Base-by-base conservation (phyloP, 805 yeast genomes). In the Yarrowia bubula region DNA sequence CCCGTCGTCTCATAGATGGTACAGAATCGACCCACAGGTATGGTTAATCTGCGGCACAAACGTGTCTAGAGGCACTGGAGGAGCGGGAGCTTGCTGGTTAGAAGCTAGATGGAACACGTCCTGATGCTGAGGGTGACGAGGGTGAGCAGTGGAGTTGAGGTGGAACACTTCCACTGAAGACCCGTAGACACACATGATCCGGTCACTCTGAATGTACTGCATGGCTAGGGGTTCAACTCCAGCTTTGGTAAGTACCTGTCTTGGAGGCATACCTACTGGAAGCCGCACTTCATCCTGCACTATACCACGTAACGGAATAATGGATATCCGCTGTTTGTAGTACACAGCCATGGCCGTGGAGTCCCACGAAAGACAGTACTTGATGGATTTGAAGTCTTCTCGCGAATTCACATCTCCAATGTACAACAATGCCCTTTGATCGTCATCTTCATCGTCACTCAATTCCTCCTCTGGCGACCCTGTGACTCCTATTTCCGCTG, bases 371-470 rank as follows among this genome's bases (percentile, higher is more conserved):
- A 58, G 51, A 37, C 64, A 58, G 35, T 44, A 58, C 35, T 58
- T 43, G 43, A 58, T 58, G 33, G 41, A 22, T 10, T 44, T 43
- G 51, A 58, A 58, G 8, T 58, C 51, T 22, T 58, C 64, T 2
- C 51, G 8, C 10, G 50, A 33, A 15, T 9, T 15, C 22, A 58
- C 64, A 31, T 58, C 22, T 11, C n/a, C 13, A 11, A 58, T 58
- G 43, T 17, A 58, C 42, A 58, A 14, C 18, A 18, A 28, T 5
- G 41, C 68, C 8, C 58, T 43, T 17, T 35, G 51, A 4, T 48
- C 43, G 37, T 42, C 61, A 10, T 60, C 67, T 5, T 61, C 47
- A 9, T 67, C 67, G 31, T 65, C 68, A 4, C 63, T 48, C 31
- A 51, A 47, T 5, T 44, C 67, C 6, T 64, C 67, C 9, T 46